phyloP scores from a whole-genome alignment of 1,284 basidiomycete species.

The Trichosporon faecale region DNA sequence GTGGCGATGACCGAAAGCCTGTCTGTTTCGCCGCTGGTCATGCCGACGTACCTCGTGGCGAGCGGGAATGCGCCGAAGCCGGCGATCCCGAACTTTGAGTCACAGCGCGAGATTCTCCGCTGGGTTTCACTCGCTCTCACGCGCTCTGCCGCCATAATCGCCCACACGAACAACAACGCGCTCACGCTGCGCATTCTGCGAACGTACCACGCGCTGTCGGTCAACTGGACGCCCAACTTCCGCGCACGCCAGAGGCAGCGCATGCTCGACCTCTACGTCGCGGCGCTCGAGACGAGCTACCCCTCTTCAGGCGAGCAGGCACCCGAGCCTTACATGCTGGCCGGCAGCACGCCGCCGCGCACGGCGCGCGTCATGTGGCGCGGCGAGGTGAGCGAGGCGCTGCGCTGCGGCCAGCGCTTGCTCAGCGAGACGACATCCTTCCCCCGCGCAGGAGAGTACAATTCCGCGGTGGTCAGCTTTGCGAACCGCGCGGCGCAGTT shows the following conservation, averaged over 20 bases:
- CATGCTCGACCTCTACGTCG: conserved; percentile 66
- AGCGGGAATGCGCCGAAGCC: conserved; percentile 15
- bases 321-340: conserved; percentile 29
- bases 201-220: conserved; percentile 61
- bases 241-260: conserved; percentile 68
- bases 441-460: conserved; percentile 78
- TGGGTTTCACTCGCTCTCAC: conserved; percentile 44
- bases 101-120: conserved; percentile 46
- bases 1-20: conserved; percentile 29
- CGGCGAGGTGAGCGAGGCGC: conserved; percentile 61
- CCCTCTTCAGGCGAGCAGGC: conserved; percentile 42
- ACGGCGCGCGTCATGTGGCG: conserved; percentile 61
- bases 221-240: conserved; percentile 71
- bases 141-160: conserved; percentile 52
- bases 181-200: conserved; percentile 60
- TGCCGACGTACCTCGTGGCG: conserved; percentile 33
- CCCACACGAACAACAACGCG: conserved; percentile 27
- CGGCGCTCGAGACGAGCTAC: conserved; percentile 60
- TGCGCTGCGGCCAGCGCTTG: conserved; percentile 67
- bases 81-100: conserved; percentile 29
- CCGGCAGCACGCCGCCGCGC: conserved; percentile 26
- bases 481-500: conserved; percentile 74
- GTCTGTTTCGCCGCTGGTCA: conserved; percentile 23
- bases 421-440: conserved; percentile 68
- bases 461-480: conserved; percentile 75